Base-by-base conservation (phyloP, 352 stramenopile species). In the Pythium sp. region DNA sequence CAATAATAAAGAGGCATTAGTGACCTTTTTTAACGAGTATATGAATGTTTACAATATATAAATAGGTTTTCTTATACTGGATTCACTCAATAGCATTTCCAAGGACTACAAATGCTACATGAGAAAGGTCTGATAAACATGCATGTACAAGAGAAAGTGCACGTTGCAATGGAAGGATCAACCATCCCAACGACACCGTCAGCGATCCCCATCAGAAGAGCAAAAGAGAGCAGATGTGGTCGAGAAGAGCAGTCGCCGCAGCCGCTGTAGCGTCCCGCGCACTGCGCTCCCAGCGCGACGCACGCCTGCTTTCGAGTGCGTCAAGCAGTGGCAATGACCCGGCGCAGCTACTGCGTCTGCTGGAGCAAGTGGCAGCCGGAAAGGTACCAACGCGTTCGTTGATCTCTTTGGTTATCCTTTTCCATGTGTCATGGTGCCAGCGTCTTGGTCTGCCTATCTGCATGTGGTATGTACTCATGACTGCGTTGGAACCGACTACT, bases 321-420 rank as follows among this genome's bases (percentile, higher is more conserved):
- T n/a, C 32, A 5, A 64, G 30, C 22, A 58, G 46, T 18, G 18
- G 26, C 22, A 60, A 32, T 24, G 38, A 6, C 32, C 12, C 56
- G 1, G 2, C 30, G 56, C 56, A 61, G 72, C 43, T 72, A 51
- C 65, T 72, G 34, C 65, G 41, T n/a, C 64, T 92, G 30, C 69
- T 92, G 14, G 75, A 92, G 69, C 75, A 76, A 36, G 84, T 92
- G 26, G 81, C 84, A 2, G 74, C 77, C 7, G 81, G 82, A 54
- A 75, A 90, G 65, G 74, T 86, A 34, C 76, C 18, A 49, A 49
- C 41, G 15, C 5, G 15, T n/a, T 49, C 30, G 30, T 32, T 32
- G 30, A 32, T 32, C 30, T 32, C 30, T 32, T 32, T 32, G 30
- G 30, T 5, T 5, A 22, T 49, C 41, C 4, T 15, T 43, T 43